Evolutionary conservation across 805 yeast species (phyloP), one percentile per base, ranked within the genome.

Genomic region (Metschnikowia shivogae): DNA sequence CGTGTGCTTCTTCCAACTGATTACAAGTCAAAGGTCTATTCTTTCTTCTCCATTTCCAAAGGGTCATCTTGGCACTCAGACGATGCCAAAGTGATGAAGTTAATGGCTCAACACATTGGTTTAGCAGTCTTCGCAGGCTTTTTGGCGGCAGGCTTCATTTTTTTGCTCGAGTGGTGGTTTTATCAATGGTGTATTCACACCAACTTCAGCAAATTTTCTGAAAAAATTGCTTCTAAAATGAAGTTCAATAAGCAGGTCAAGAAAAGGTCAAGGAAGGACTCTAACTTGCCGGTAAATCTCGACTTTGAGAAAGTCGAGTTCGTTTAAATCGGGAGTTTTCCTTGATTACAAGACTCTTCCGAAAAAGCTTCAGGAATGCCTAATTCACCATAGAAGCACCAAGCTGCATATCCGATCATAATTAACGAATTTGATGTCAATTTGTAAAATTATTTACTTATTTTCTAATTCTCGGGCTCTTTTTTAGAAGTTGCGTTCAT

Each of bases 51-150:
- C 33, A 83, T 87, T 44, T 72, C 88, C 0, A 77, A 79, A 44
- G 97, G 97, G 37, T 86, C 95, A 0, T 86, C 95, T 22, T 90
- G 97, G 97, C 97, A 90, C 65, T 67, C 80, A 58, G 88, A 82
- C 53, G 97, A 90, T 63, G 96, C 97, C 9, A 74, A 80, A 43
- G 78, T 87, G 60, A 80, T 89, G 64, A 81, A 86, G 58, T 68
- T 78, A 7, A 67, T 89, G 65, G 89, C 87, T 13, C 74, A 78
- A 52, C 96, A 90, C 63, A 79, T 90, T 52, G 73, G 80, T 12
- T 65, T 84, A 33, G 84, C 89, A 24, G 86, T 88, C 2, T 58
- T 85, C 34, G 78, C 77, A 11, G 96, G 96, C 1, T 81, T 85
- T 53, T 48, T 77, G 13, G 58, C 84, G 39, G 89, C 82, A 3